Evolutionary conservation across 176 grass and related monocot species (phyloP).

Genomic region (Chrysopogon serrulatus): DNA sequence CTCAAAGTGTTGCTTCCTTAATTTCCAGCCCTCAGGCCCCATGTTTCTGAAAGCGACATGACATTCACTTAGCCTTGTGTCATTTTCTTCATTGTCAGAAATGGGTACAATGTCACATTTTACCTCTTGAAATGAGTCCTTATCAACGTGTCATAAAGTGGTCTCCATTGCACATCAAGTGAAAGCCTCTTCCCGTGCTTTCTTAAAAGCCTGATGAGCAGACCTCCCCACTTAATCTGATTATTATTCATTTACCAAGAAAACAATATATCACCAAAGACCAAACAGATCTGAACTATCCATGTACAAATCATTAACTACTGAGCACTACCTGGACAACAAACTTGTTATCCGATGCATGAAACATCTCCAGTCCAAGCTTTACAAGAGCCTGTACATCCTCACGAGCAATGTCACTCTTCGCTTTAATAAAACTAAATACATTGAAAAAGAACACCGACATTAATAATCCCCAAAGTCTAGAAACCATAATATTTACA

Average conservation of each 20-base stretch:
- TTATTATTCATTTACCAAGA: constrained; percentile 33
- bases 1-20: constrained; percentile 81
- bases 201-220: constrained; percentile 66
- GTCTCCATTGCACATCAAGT: constrained; percentile 77
- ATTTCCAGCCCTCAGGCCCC: constrained; percentile 95
- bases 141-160: constrained; percentile 84
- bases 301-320: constrained; percentile 6
- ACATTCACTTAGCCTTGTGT: background rate
- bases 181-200: constrained; percentile 75
- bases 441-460: constrained; percentile 10
- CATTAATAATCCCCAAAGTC: background rate
- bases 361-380: constrained; percentile 86
- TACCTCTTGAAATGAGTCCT: constrained; percentile 94
- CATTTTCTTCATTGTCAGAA: background rate
- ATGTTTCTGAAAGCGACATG: constrained; percentile 67
- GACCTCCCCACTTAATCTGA: constrained; percentile 92
- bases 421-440: constrained; percentile 85
- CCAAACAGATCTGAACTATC: constrained; percentile 5
- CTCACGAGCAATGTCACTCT: constrained; percentile 80
- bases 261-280: constrained; percentile 15
- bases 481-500: background rate
- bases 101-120: background rate
- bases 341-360: constrained; percentile 78
- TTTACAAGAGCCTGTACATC: constrained; percentile 67
- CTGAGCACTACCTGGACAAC: constrained; percentile 71